phyloP scores from a whole-genome alignment of 1,284 basidiomycete genomes.

The Exsudoporus floridanus region DNA sequence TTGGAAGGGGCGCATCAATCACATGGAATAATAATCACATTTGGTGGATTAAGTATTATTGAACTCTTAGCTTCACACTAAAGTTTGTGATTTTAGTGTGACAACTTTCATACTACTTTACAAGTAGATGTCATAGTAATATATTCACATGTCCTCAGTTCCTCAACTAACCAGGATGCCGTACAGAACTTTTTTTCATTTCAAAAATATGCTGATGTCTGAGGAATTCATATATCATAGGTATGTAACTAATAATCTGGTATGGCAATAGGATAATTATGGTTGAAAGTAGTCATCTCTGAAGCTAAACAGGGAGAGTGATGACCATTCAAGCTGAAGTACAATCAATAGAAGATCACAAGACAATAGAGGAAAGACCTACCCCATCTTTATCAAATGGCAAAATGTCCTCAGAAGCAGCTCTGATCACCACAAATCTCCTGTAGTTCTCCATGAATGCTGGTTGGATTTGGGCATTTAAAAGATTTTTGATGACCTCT shows the following conservation, averaged over 20 bases:
- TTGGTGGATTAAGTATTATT: background rate
- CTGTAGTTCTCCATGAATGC: slow-evolving; percentile 56
- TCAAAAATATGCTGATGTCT: background rate
- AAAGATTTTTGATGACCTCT: slow-evolving; percentile 26
- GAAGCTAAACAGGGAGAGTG: slow-evolving; percentile 40
- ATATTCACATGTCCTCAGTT: too few relatives aligned
- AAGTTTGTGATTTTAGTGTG: too few relatives aligned
- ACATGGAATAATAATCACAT: slow-evolving; percentile 19
- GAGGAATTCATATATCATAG: background rate
- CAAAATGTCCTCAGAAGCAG: slow-evolving; percentile 33
- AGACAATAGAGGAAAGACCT: slow-evolving; percentile 16
- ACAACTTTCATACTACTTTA: too few relatives aligned
- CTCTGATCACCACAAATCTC: slow-evolving; percentile 57
- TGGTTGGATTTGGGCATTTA: slow-evolving; percentile 46
- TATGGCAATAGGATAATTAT: slow-evolving; percentile 1
- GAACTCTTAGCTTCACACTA: too few relatives aligned
- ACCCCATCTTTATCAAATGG: slow-evolving; percentile 36
- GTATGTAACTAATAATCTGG: slow-evolving; percentile 4
- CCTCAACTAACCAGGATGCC: background rate
- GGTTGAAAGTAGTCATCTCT: slow-evolving; percentile 41
- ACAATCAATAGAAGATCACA: slow-evolving; percentile 4
- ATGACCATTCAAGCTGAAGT: slow-evolving; percentile 41
- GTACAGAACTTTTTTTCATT: background rate
- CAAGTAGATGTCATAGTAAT: too few relatives aligned
- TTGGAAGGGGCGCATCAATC: slow-evolving; percentile 20